phyloP scores from a whole-genome alignment of 1,139 yeast genomes.

The Williopsis jadinii region DNA sequence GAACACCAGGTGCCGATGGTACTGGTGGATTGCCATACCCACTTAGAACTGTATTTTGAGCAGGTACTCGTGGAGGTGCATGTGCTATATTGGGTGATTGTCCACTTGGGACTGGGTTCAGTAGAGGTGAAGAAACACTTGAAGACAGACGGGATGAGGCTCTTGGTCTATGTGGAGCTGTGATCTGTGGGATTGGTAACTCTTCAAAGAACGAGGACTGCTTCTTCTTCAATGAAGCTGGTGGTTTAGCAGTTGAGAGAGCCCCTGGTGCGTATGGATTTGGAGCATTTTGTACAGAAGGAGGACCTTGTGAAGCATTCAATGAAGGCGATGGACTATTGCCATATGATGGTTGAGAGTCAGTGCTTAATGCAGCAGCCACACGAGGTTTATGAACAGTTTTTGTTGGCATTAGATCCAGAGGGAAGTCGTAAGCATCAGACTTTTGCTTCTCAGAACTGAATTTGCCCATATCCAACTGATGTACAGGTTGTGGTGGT shows the following conservation, averaged over 20 bases:
- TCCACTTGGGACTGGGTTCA: neutral
- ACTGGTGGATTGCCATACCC: too few species aligned
- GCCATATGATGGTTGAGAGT: slow-evolving; percentile 13
- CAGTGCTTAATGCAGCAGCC: neutral
- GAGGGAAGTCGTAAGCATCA: slow-evolving; percentile 78
- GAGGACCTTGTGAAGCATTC: neutral
- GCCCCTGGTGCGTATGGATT: neutral
- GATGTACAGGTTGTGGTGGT: slow-evolving; percentile 2
- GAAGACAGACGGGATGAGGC: slow-evolving; percentile 4
- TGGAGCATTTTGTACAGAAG: neutral
- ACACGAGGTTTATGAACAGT: slow-evolving; percentile 24
- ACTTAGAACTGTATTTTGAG: too few species aligned
- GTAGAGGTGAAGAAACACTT: slow-evolving; percentile 4
- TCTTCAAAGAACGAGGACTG: slow-evolving; percentile 50
- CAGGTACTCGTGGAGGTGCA: too few species aligned
- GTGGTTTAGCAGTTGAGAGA: neutral
- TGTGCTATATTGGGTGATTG: too few species aligned
- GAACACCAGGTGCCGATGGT: too few species aligned
- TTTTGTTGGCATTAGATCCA: slow-evolving; percentile 43
- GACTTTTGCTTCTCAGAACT: slow-evolving; percentile 48
- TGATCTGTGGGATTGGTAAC: slow-evolving; percentile 31
- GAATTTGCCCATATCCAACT: slow-evolving; percentile 28
- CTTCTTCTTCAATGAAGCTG: slow-evolving; percentile 15
- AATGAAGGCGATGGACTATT: neutral
- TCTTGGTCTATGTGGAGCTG: slow-evolving; percentile 14